These are phyloP conservation scores for Dothiorella sarmentorum DNA, from an alignment of 2,329 filamentous ascomycete genomes.

Conservation along the genomic window DNA sequence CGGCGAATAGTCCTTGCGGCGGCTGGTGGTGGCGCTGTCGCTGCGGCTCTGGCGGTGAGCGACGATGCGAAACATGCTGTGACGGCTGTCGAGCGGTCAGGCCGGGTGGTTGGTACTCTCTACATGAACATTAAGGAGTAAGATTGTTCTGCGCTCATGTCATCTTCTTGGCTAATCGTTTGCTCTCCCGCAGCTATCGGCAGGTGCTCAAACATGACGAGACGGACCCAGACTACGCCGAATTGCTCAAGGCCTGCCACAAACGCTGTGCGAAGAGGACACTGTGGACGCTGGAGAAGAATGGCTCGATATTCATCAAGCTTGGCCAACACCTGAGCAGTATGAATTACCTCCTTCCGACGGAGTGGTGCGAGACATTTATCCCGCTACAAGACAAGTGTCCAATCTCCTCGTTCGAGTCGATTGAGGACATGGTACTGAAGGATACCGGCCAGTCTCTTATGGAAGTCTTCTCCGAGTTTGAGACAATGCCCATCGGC, in stretches of 20 bases:
- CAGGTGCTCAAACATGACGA: conserved; percentile 70
- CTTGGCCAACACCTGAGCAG: conserved; percentile 93
- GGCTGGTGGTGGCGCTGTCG: conserved; percentile 34
- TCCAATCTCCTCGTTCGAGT: conserved; percentile 84
- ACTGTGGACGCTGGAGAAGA: conserved; percentile 82
- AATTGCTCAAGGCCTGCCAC: conserved; percentile 77
- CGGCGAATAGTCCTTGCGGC: conserved; percentile 29
- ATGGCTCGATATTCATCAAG: conserved; percentile 98
- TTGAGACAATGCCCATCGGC: conserved; percentile 76
- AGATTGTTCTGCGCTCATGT: conserved; percentile 27
- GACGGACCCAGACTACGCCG: conserved; percentile 62
- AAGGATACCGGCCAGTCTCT: conserved; percentile 77
- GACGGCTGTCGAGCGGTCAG: conserved; percentile 70
- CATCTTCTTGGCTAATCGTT: conserved; percentile 20
- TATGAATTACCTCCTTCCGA: conserved; percentile 88
- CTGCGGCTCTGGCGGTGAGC: conserved; percentile 49
- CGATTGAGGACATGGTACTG: conserved; percentile 81
- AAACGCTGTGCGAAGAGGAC: conserved; percentile 89
- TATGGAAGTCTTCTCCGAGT: conserved; percentile 81
- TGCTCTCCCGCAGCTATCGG: conserved; percentile 69
- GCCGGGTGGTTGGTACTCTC: conserved; percentile 71
- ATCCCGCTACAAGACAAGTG: conserved; percentile 95
- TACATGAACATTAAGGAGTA: conserved; percentile 87
- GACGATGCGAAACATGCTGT: conserved; percentile 74
- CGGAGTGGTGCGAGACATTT: conserved; percentile 93